Evolutionary conservation across 495 filamentous ascomycete genomes (phyloP), one percentile per base, ranked within the genome.

Genomic region (Lindgomyces ingoldianus): DNA sequence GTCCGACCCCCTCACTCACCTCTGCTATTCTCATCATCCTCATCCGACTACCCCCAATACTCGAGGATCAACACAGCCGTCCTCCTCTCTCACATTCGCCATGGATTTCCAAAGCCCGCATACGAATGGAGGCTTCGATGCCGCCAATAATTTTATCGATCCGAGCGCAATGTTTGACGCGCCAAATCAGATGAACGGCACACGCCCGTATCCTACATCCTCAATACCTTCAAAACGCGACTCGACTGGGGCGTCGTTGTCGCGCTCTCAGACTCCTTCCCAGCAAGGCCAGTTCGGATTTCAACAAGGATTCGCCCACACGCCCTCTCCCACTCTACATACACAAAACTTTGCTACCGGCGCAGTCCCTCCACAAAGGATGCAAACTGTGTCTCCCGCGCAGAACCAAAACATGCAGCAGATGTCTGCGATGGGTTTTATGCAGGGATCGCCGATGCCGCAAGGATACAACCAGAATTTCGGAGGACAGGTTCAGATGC

Each of bases 231-330:
- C 59, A 21, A 66, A 66, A 41, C 55, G 63, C 47, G 63, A 66
- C 41, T 60, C 63, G 9, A 62, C 67, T 18, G 67, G 67, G 21
- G 62, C 67, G 16, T 22, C 62, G 29, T 85, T 84, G 33, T 96
- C 93, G 75, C 91, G 93, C 75, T 93, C 93, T 67, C 93, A 96
- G 69, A 98, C 93, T 27, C 93, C 93, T 29, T 88, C 90, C 69
- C 89, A 95, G 67, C 78, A 84, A 68, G 76, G 81, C 52, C 81
- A 87, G 79, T 80, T 83, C 64, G 80, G 89, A 70, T 85, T 85
- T 30, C 89, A 92, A 74, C 88, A 91, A 73, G 87, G 88, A 71
- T 86, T 87, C 29, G 89, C 92, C 11, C 81, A 86, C 44, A 93
- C 90, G 19, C 93, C 91, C 44, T 97, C 93, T 1, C 93, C 93